Base-by-base conservation (phyloP, 345 rosid species). In the Salix exigua region DNA sequence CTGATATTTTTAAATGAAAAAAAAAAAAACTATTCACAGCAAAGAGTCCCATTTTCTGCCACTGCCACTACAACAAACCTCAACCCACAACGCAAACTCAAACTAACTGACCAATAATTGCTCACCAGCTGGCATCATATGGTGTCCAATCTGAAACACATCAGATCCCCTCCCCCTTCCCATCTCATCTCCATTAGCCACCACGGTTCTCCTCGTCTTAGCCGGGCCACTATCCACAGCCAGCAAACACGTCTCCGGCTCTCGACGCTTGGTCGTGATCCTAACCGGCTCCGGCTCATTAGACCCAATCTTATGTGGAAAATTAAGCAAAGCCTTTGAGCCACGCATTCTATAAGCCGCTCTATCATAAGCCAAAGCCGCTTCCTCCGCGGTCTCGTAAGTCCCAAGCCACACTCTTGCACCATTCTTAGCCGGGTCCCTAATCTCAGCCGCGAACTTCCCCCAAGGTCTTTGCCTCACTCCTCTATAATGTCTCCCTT, bases 391-490 rank as follows among this genome's bases (percentile, higher is more conserved):
- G 42, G 83, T 83, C 73, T 83, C 81, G 61, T 76, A 83, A 2
- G 83, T 83, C 9, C 86, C 83, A 4, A 83, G 86, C 86, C 86
- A 83, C 16, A 79, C 83, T 58, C 86, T 74, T 4, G 83, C 83
- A 50, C 86, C 86, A 31, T 83, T 83, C 70, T 77, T 83, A 4
- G 83, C 81, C 16, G 73, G 78, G 51, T 83, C 85, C 17, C 85
- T 55, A 62, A 79, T 83, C 78, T 83, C 85, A 1, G 85, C 86
- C 26, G 86, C 83, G 31, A 70, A 83, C 79, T 77, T 83, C 9
- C 86, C 85, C 85, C 85, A 83, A 9, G 85, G 83, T 61, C 85
- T 66, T 35, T 65, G 83, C 58, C 85, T 80, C 53, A 83, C 86
- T 38, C 86, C 86, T 33, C 86, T 74, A 73, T 80, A 91, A 63